Conservation (phyloP, 257 asterid species). For the Solanum megistacrolobum region DNA sequence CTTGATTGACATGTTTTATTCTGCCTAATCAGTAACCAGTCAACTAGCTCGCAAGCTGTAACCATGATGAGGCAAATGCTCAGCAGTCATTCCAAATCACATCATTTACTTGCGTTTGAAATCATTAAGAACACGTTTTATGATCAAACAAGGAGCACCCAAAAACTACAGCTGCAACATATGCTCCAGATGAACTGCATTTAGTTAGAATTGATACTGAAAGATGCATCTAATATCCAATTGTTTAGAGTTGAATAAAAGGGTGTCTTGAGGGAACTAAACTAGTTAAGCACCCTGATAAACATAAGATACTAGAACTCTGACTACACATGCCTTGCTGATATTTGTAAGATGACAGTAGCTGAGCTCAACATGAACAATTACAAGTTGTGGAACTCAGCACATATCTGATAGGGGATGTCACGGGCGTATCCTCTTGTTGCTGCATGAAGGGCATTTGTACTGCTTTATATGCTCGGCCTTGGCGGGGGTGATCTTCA, state of each 20-base stretch:
- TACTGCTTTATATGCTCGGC: conserved; percentile 82
- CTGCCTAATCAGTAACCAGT: neutral
- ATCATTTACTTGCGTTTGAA: neutral
- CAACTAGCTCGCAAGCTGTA: neutral
- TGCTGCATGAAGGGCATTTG: conserved; percentile 71
- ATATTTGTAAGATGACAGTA: neutral
- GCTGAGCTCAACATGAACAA: neutral
- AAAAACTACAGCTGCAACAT: neutral
- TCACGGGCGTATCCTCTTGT: conserved; percentile 53
- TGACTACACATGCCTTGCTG: neutral
- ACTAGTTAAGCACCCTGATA: neutral
- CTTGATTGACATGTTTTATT: neutral
- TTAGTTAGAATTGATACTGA: neutral
- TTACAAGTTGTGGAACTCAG: neutral
- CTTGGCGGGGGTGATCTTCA: conserved; percentile 75
- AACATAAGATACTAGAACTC: neutral
- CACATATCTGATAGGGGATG: neutral
- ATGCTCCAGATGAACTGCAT: neutral
- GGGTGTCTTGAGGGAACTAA: neutral
- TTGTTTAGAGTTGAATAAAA: neutral
- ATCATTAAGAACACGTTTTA: neutral
- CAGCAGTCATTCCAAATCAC: neutral
- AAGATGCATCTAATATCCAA: neutral
- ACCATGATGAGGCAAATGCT: neutral
- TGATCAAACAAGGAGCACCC: neutral